Evolutionary conservation across 116 monocot species (phyloP), one percentile per base, ranked within the genome.

Genomic region (Phalaenopsis hybrid): DNA sequence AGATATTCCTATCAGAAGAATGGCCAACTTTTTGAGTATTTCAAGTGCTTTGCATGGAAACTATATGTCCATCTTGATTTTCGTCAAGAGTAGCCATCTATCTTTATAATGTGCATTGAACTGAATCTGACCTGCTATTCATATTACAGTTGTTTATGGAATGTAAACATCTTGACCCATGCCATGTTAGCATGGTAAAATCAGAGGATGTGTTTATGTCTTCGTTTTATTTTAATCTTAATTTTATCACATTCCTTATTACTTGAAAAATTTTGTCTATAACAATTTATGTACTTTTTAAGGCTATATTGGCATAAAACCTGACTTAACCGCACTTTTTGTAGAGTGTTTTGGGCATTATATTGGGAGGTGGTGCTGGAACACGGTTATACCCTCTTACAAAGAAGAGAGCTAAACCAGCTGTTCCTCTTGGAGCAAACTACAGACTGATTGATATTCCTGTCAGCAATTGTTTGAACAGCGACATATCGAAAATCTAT

Each of bases 391-490:
- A 98, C 57, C 98, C 98, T 67, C 69, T 98, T 13, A 98, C 98
- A 0, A 98, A 98, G 88, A 98, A 98, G 89, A 88, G 98, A 81
- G 98, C 98, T 11, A 98, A 98, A 79, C 98, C 98, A 16, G 98
- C 98, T 0, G 98, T 98, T 77, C 98, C 98, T 12, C 82, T 98
- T 23, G 98, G 98, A 57, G 98, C 93, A 46, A 98, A 98, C 79
- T 98, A 98, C 78, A 89, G 98, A 57, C 79, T 98, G 78, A 98
- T 98, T 75, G 98, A 98, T 69, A 98, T 98, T 75, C 98, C 98
- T n/a, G 98, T 98, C 52, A 98, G 98, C 89, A 98, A 98, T 61
- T 98, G 98, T 80, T 85, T 98, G 89, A 98, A 98, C 89, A 98
- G 98, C 61, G 89, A 98, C 79, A 90, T 98, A 59, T 92, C 93